These are phyloP conservation scores for Hanseniaspora taiwanica DNA, from an alignment of 805 yeast species.

Conservation along the genomic window DNA sequence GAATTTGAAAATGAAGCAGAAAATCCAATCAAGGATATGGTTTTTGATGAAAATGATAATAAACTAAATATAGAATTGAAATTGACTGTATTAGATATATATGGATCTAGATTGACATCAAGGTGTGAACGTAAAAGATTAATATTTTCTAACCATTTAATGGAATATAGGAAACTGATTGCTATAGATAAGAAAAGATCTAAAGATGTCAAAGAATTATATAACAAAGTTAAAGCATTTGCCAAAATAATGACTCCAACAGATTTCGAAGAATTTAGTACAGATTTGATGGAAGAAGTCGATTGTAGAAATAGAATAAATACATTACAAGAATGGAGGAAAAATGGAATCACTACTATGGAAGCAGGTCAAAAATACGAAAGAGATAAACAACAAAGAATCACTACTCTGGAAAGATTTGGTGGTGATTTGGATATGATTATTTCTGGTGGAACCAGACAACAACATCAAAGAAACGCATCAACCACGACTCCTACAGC, in stretches of 20 bases:
- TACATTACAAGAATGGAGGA: slow-evolving; percentile 88
- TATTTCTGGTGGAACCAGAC: slow-evolving; percentile 14
- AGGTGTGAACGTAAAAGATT: slow-evolving; percentile 88
- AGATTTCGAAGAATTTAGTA: slow-evolving; percentile 66
- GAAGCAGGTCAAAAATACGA: slow-evolving; percentile 81
- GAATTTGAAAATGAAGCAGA: slow-evolving; percentile 98
- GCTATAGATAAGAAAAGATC: slow-evolving; percentile 73
- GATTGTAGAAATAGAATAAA: slow-evolving; percentile 69
- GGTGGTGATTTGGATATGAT: slow-evolving; percentile 15
- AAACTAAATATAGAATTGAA: slow-evolving; percentile 83
- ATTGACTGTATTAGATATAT: slow-evolving; percentile 74
- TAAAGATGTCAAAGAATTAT: slow-evolving; percentile 80
- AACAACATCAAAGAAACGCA: slow-evolving; percentile 13
- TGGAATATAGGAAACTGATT: slow-evolving; percentile 76
- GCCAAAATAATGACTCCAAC: slow-evolving; percentile 67
- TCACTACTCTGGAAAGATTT: slow-evolving; percentile 46
- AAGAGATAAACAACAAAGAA: slow-evolving; percentile 65
- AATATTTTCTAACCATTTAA: slow-evolving; percentile 57
- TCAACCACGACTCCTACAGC: slow-evolving; percentile 5
- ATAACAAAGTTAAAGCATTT: slow-evolving; percentile 63
- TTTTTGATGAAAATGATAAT: slow-evolving; percentile 86
- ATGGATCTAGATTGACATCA: slow-evolving; percentile 75
- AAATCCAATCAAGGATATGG: slow-evolving; percentile 84
- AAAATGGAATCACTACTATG: slow-evolving; percentile 71
- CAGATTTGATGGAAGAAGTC: slow-evolving; percentile 64